Evolutionary conservation across 129 eudicot species (phyloP).

Genomic region (Sambucus nigra): DNA sequence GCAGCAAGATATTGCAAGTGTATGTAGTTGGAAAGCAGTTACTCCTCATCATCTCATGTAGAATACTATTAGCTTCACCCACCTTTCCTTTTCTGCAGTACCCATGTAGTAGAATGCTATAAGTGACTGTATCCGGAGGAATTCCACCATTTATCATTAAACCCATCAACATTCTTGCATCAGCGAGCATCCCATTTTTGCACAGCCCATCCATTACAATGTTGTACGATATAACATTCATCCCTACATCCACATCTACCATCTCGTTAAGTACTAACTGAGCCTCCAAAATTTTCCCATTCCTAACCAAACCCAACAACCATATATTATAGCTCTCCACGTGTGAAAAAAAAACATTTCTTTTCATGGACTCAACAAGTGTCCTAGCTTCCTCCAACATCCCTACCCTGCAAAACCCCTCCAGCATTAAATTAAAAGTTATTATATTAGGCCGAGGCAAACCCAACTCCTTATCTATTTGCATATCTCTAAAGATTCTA

Average conservation of each 20-base stretch:
- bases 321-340: conserved; percentile 69
- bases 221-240: conserved; percentile 52
- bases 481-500: conserved; percentile 87
- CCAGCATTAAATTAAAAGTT: conserved; percentile 66
- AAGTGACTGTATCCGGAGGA: conserved; percentile 63
- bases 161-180: conserved; percentile 62
- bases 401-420: conserved; percentile 68
- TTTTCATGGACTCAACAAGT: conserved; percentile 59
- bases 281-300: conserved; percentile 62
- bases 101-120: conserved; percentile 68
- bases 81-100: conserved; percentile 70
- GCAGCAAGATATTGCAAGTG: conserved; percentile 76
- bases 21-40: conserved; percentile 56
- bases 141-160: conserved; percentile 50
- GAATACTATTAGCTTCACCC: conserved; percentile 40
- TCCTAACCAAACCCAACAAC: conserved; percentile 68
- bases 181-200: conserved; percentile 63
- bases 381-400: conserved; percentile 69
- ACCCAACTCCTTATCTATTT: conserved; percentile 53
- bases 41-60: conserved; percentile 47
- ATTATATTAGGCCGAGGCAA: conserved; percentile 64
- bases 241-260: conserved; percentile 39
- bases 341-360: conserved; percentile 21
- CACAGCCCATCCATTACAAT: conserved; percentile 50
- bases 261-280: conserved; percentile 59